Conservation (phyloP, 108 stramenopile species). For the Pseudonitzschia delicatissima region DNA sequence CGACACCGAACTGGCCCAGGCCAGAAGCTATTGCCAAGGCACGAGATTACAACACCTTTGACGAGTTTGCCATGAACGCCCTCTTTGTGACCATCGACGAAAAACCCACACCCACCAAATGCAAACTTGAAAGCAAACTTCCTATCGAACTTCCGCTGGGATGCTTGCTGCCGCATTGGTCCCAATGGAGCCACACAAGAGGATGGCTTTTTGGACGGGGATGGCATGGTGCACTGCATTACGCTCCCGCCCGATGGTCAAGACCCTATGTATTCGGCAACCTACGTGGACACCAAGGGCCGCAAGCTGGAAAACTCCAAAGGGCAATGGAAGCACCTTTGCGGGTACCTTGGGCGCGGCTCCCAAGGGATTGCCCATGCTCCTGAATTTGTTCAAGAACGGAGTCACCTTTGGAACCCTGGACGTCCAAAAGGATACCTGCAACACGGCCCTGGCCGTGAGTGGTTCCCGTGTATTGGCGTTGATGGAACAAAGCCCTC, state of each 20-base stretch:
- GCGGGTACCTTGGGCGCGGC: conserved; percentile 37
- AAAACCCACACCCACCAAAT: conserved; percentile 10
- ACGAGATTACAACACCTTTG: too few relatives aligned
- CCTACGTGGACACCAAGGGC: conserved; percentile 34
- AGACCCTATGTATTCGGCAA: conserved; percentile 13
- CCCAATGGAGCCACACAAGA: conserved; percentile 32
- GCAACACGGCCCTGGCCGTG: conserved; percentile 36
- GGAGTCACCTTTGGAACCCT: conserved; percentile 21
- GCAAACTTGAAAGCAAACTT: not conserved
- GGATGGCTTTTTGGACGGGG: conserved; percentile 43
- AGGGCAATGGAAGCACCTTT: conserved; percentile 9
- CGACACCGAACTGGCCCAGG: too few relatives aligned
- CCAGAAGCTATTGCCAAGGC: too few relatives aligned
- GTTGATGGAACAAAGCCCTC: conserved; percentile 44
- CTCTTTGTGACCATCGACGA: conserved; percentile 26
- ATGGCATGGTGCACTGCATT: conserved; percentile 46
- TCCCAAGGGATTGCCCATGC: conserved; percentile 34
- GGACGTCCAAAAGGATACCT: conserved; percentile 38
- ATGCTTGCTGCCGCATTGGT: conserved; percentile 27
- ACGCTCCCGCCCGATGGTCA: conserved; percentile 21
- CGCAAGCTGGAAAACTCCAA: conserved; percentile 15
- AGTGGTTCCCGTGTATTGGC: conserved; percentile 22
- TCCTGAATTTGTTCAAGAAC: conserved; percentile 25
- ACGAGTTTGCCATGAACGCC: conserved; percentile 24
- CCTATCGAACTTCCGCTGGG: conserved; percentile 35